Percentiles rank a stretch among this genome's conserved stretches.
phyloP scores from a whole-genome alignment of 768 basidiomycete genomes.

The Auricularia heimuer region DNA sequence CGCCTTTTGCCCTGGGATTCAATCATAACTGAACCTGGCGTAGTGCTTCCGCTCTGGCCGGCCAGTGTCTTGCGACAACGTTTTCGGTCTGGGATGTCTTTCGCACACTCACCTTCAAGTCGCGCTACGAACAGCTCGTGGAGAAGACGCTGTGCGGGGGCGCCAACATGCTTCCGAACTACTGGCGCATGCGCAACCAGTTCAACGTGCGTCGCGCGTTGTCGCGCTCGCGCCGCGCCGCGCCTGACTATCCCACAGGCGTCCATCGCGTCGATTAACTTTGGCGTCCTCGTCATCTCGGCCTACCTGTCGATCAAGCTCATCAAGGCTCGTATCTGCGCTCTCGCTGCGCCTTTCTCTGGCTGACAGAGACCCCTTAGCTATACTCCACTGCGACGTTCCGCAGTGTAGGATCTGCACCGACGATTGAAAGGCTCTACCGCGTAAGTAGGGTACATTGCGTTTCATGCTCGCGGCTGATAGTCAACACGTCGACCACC shows the following conservation, averaged over 20 bases:
- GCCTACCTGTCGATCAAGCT: background rate
- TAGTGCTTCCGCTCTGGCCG: constrained; percentile 32
- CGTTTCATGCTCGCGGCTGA: background rate
- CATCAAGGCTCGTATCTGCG: background rate
- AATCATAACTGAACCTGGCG: background rate
- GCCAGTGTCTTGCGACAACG: constrained; percentile 35
- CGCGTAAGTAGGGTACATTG: constrained; percentile 24
- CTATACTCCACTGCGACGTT: constrained; percentile 16
- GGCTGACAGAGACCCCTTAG: constrained; percentile 28
- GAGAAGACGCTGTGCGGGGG: constrained; percentile 30
- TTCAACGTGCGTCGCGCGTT: constrained; percentile 27
- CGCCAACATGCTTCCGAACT: constrained; percentile 31
- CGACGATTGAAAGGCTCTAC: constrained; percentile 35
- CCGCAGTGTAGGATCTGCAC: constrained; percentile 39
- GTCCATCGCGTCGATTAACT: constrained; percentile 37
- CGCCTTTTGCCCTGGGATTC: background rate
- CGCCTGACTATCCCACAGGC: constrained; percentile 33
- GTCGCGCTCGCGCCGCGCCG: background rate
- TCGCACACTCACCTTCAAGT: constrained; percentile 22
- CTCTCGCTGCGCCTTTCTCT: constrained; percentile 15
- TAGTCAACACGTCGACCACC: background rate
- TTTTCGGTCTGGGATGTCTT: constrained; percentile 39
- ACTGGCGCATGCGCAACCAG: constrained; percentile 31
- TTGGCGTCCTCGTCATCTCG: constrained; percentile 33
- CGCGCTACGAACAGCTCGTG: constrained; percentile 27